Percentiles rank a stretch among this genome's conserved stretches.
These are phyloP conservation scores for Fraxinus velutina DNA, from an alignment of 305 asterid genomes.

Conservation along the genomic window DNA sequence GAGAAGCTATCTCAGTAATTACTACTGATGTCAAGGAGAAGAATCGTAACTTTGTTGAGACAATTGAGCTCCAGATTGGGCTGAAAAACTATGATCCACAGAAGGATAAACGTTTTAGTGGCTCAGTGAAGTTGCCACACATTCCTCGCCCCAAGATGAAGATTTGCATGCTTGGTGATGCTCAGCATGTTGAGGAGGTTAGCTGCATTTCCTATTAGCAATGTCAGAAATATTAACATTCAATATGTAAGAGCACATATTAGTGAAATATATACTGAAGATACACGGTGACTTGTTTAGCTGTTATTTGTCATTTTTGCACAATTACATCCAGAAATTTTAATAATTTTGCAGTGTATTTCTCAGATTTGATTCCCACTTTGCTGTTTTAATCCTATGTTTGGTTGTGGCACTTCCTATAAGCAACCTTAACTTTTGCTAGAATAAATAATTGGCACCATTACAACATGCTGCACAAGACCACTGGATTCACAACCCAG, in stretches of 20 bases:
- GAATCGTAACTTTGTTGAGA: constrained; percentile 56
- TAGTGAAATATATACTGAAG: neutral
- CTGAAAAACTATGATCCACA: constrained; percentile 68
- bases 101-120: constrained; percentile 70
- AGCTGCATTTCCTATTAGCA: neutral
- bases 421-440: neutral
- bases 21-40: constrained; percentile 41
- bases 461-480: neutral
- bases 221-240: neutral
- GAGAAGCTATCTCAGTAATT: constrained; percentile 52
- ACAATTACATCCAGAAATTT: neutral
- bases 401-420: neutral
- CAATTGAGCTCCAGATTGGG: constrained; percentile 70
- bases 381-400: neutral
- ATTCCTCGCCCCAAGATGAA: constrained; percentile 66
- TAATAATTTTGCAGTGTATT: neutral
- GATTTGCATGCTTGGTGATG: constrained; percentile 76
- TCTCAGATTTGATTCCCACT: neutral
- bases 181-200: constrained; percentile 73
- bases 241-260: neutral
- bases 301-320: neutral
- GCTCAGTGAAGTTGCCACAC: constrained; percentile 65
- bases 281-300: neutral
- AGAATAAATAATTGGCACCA: neutral
- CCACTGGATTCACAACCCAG: neutral